phyloP scores from a whole-genome alignment of 345 rosid genomes.

The Euphorbia tirucalli region DNA sequence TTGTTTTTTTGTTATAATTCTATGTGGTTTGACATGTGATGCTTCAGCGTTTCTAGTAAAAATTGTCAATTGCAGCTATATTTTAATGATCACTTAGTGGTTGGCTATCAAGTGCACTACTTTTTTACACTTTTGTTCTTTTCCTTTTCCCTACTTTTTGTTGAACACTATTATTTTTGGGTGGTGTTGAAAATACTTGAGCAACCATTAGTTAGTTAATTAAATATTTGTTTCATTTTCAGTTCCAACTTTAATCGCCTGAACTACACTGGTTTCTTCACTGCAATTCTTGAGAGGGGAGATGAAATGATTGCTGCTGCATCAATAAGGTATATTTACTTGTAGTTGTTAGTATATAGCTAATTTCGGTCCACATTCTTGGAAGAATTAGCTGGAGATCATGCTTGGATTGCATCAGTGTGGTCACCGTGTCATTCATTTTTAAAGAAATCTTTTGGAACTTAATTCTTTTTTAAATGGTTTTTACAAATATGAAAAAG shows the following conservation, averaged over 20 bases:
- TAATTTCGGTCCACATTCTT: slow-evolving; percentile 1
- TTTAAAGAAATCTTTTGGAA: not conserved
- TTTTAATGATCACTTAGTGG: not conserved
- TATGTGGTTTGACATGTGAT: not conserved
- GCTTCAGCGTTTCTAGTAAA: not conserved
- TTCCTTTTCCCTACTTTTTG: not conserved
- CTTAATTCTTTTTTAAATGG: not conserved
- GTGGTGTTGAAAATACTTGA: not conserved
- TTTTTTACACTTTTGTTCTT: not conserved
- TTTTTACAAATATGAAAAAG: not conserved
- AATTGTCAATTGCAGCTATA: not conserved
- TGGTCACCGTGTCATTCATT: not conserved
- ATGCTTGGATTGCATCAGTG: slow-evolving; percentile 8
- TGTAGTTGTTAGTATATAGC: not conserved
- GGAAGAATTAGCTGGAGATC: not conserved
- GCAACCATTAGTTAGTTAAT: not conserved
- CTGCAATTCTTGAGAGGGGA: slow-evolving; percentile 77
- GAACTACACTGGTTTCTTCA: slow-evolving; percentile 66
- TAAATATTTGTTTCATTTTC: slow-evolving; percentile 17
- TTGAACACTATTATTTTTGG: not conserved
- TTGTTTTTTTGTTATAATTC: not conserved
- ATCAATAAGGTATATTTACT: slow-evolving; percentile 63
- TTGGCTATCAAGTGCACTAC: not conserved
- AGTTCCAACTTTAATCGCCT: slow-evolving; percentile 89
- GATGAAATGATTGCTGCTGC: slow-evolving; percentile 86